Evolutionary conservation across 2,329 filamentous ascomycete species (phyloP), one percentile per base, ranked within the genome.

Genomic region (Sclerotinia subarctica): DNA sequence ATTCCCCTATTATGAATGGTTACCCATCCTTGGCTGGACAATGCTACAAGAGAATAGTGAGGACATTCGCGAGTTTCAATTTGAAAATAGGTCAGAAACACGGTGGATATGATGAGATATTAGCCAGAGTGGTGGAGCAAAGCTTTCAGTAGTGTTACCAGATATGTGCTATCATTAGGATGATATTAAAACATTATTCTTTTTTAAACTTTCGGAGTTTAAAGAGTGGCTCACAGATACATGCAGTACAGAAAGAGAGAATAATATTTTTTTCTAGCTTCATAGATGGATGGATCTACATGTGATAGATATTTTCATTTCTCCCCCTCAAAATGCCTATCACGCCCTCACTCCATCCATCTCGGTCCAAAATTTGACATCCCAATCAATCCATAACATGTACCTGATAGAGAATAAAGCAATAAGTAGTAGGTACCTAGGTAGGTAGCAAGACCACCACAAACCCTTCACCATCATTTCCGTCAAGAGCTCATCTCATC

Each of bases 331-430:
- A 13, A 42, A 42, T 13, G 13, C n/a, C 58, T 4, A 10, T 24
- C 10, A 49, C 19, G 11, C 11, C 21, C 26, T 10, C 10, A 7
- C 35, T 26, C 13, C 15, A 35, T 26, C 13, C 15, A 35, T 4
- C 13, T 60, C 3, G 24, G 13, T 29, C 44, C 5, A 49, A 13
- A 5, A 42, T 42, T 42, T 19, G 11, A 54, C 26, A n/a, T 8
- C 17, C 13, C 32, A n/a, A 7, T 19, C 26, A 7, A 13, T 11
- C 29, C 21, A 17, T 24, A 6, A 19, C 32, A 19, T 11, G 35
- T 8, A 3, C 6, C 4, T n/a, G n/a, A 10, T 11, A 6, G 2
- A 7, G 1, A 51, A n/a, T 38, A 5, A 13, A 7, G 2, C 10
- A 7, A 38, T 26, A 42, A 3, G 10, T 38, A 38, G 29, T 38